Conservation (phyloP, 2,329 filamentous ascomycete species). For the Endoconidiophora laricicola region DNA sequence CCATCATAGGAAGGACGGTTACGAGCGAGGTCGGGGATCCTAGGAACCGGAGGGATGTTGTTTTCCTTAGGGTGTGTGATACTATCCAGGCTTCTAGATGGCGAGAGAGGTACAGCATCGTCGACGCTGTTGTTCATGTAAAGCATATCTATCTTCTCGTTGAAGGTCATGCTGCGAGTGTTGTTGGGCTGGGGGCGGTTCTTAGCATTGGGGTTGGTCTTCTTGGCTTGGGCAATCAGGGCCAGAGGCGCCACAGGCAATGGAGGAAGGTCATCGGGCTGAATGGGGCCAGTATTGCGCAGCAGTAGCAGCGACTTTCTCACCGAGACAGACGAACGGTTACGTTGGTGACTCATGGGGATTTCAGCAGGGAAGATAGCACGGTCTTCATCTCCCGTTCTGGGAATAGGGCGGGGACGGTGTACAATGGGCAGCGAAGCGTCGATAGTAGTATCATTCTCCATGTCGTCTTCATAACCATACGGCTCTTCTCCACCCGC, state of each 20-base stretch:
- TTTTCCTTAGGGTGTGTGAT: conserved; percentile 20
- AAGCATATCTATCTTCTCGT: conserved; percentile 38
- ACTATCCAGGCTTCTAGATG: conserved; percentile 22
- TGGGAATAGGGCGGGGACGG: conserved; percentile 38
- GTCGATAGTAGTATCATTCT: conserved; percentile 6
- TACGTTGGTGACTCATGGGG: conserved; percentile 27
- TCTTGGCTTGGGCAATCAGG: background rate
- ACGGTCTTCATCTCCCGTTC: conserved; percentile 29
- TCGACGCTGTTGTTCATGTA: conserved; percentile 19
- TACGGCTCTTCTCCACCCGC: background rate
- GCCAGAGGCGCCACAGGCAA: conserved; percentile 28
- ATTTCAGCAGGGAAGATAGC: conserved; percentile 31
- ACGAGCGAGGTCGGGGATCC: conserved; percentile 16
- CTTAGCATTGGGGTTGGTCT: conserved; percentile 14
- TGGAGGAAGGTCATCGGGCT: conserved; percentile 35
- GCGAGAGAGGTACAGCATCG: conserved; percentile 4
- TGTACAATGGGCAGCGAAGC: conserved; percentile 27
- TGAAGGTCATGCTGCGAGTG: conserved; percentile 40
- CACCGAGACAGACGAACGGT: conserved; percentile 28
- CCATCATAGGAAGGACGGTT: conserved; percentile 15
- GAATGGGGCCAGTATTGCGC: conserved; percentile 21
- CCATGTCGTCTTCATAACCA: background rate
- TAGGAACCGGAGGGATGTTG: conserved; percentile 21
- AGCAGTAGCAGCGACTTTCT: conserved; percentile 23
- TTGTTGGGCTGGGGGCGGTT: conserved; percentile 31